Base-by-base conservation (phyloP, 257 asterid genomes). In the Penstemon newberryi region DNA sequence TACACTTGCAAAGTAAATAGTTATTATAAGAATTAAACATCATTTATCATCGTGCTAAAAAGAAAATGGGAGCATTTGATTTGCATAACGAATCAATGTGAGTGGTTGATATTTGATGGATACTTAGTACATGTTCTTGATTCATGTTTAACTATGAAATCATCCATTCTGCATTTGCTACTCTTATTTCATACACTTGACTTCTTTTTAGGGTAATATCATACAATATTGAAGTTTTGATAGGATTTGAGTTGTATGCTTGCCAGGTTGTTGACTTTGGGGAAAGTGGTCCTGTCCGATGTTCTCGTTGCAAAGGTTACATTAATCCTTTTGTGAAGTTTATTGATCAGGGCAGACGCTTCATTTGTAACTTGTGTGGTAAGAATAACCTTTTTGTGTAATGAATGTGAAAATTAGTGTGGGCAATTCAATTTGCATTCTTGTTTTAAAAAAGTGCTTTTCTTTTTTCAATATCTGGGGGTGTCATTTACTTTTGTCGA, bases 241-340 rank as follows among this genome's bases (percentile, higher is more conserved):
- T 25, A 63, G 25, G 13, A 46, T 50, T 77, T 67, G 13, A 52
- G 44, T 25, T 25, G 37, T 52, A 33, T 71, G 46, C 60, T 62
- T 50, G 59, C 51, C 76, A 94, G 99, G 91, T 91, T 73, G 97
- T 94, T 79, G 99, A 94, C 82, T 94, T 94, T 77, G 96, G 96
- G 51, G 99, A 91, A 79, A 79, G 83, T 82, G 99, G 99, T 65
- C 99, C 99, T 63, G 96, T 94, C 70, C 92, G 99, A 77, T 94
- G 99, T 80, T 91, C 96, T 63, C 98, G 96, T 13, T 94, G 99
- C 85, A 91, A 94, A 81, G 96, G 96, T 70, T 94, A 94, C 86
- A 89, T 94, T 43, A 94, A 94, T 76, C 99, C 99, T 64, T 91
- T 91, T 58, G 80, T 94, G 92, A 94, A 89, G 84, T 94, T 94